These are phyloP conservation scores for Musa beccarii DNA, from an alignment of 176 grass and related monocot genomes.

Conservation along the genomic window DNA sequence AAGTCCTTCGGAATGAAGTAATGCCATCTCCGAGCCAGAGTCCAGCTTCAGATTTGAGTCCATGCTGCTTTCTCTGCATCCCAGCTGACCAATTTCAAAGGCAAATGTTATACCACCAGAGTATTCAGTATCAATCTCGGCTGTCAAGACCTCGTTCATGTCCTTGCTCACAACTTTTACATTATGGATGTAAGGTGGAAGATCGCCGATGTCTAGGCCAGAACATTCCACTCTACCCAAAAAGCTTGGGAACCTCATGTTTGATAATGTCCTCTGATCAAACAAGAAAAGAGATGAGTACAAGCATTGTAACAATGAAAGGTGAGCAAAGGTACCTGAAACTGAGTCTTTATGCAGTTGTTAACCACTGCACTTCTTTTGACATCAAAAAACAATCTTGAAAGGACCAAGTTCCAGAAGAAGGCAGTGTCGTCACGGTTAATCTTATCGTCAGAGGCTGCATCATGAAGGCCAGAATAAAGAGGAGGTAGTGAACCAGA, in stretches of 20 bases:
- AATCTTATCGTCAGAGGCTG: slow-evolving; percentile 31
- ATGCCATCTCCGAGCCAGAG: slow-evolving; percentile 8
- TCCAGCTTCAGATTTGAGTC: slow-evolving; percentile 41
- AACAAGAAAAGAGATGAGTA: slow-evolving; percentile 2
- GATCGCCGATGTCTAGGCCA: slow-evolving; percentile 51
- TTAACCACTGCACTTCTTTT: slow-evolving; percentile 57
- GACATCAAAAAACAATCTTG: slow-evolving; percentile 84
- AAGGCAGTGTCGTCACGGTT: slow-evolving; percentile 53
- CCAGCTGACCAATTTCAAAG: slow-evolving; percentile 58
- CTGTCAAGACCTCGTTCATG: slow-evolving; percentile 63
- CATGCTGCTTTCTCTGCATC: slow-evolving; percentile 65
- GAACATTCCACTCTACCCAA: slow-evolving; percentile 61
- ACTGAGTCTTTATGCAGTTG: slow-evolving; percentile 50
- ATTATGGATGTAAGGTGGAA: slow-evolving; percentile 67
- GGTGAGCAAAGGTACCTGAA: slow-evolving; percentile 38
- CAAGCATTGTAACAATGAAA: not conserved
- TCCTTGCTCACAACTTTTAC: slow-evolving; percentile 65
- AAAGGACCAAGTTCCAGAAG: slow-evolving; percentile 69
- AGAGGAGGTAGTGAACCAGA: slow-evolving; percentile 20
- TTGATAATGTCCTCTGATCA: slow-evolving; percentile 52
- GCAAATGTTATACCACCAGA: slow-evolving; percentile 51
- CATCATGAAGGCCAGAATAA: slow-evolving; percentile 22
- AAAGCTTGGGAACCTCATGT: slow-evolving; percentile 65
- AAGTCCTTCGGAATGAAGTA: too few species aligned
- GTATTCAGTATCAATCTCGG: slow-evolving; percentile 87